phyloP scores from a whole-genome alignment of 495 filamentous ascomycete genomes.

The Friedmanniomyces endolithicus region DNA sequence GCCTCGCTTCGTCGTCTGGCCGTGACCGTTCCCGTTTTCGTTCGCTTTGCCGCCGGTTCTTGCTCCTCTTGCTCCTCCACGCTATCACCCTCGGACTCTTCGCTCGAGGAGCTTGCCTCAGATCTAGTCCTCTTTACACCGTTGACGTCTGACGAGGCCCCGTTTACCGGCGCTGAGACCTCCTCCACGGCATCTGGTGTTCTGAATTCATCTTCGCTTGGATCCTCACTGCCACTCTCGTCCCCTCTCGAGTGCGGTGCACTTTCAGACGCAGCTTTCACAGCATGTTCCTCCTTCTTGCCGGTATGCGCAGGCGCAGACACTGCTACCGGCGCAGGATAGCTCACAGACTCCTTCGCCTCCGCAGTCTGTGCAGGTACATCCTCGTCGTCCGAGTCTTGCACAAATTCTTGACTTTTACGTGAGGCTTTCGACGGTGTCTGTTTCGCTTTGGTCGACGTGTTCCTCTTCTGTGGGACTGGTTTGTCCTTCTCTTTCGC shows the following conservation, averaged over 20 bases:
- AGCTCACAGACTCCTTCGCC: not conserved
- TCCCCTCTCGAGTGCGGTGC: not conserved
- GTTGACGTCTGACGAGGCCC: slow-evolving; percentile 6
- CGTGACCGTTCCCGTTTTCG: not conserved
- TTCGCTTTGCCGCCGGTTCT: slow-evolving; percentile 1
- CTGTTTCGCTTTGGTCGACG: not conserved
- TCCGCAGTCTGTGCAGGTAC: not conserved
- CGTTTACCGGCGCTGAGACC: not conserved
- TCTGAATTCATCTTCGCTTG: not conserved
- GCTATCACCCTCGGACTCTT: not conserved
- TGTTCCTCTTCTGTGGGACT: slow-evolving; percentile 4
- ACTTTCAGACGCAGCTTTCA: not conserved
- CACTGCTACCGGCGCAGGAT: not conserved
- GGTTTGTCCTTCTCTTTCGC: not conserved
- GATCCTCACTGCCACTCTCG: not conserved
- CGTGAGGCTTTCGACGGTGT: not conserved
- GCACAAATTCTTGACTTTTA: slow-evolving; percentile 5
- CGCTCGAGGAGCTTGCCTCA: slow-evolving; percentile 1
- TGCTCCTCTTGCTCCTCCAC: not conserved
- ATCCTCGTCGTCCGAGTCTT: slow-evolving; percentile 10
- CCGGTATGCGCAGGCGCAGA: too few species aligned
- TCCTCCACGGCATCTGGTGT: not conserved
- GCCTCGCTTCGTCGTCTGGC: not conserved
- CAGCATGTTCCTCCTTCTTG: not conserved
- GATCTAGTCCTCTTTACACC: slow-evolving; percentile 12